Conservation (phyloP, 192 early-diverging fungal species). For the Backusella australiensis region DNA sequence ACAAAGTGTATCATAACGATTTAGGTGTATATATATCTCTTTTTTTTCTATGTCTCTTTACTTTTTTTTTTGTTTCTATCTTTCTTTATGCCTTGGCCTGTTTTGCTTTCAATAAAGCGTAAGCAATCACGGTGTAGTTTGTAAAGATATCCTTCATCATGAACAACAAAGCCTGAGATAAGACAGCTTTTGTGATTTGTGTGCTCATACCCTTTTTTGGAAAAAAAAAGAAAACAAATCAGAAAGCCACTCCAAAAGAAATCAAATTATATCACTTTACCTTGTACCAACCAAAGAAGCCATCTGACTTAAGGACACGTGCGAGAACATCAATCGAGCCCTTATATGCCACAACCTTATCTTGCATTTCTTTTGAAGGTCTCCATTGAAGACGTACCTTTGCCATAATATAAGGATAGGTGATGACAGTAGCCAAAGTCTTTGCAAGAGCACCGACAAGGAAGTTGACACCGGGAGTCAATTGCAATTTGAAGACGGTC, state of each 20-base stretch:
- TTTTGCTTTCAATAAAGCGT: background rate
- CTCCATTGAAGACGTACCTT: conserved; percentile 96
- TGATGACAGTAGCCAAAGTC: conserved; percentile 83
- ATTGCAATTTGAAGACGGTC: conserved; percentile 43
- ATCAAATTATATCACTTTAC: conserved; percentile 41
- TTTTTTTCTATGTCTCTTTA: background rate
- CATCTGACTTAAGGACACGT: conserved; percentile 78
- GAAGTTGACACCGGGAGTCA: conserved; percentile 83
- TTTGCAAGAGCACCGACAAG: conserved; percentile 90
- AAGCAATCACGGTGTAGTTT: conserved; percentile 48
- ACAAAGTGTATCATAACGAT: background rate
- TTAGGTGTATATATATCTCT: background rate
- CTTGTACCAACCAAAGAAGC: conserved; percentile 91
- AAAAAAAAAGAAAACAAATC: background rate
- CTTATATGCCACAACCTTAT: conserved; percentile 61
- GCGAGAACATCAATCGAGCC: conserved; percentile 82
- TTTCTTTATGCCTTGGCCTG: background rate
- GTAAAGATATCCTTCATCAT: conserved; percentile 94
- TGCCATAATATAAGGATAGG: conserved; percentile 99
- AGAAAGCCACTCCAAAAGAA: background rate
- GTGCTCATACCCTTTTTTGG: conserved; percentile 83
- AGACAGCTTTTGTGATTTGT: conserved; percentile 96
- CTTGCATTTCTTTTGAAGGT: conserved; percentile 64
- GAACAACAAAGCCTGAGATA: conserved; percentile 97
- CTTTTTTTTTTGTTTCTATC: background rate